Evolutionary conservation across 352 stramenopile genomes (phyloP).

Genomic region (Pythium brassicae): DNA sequence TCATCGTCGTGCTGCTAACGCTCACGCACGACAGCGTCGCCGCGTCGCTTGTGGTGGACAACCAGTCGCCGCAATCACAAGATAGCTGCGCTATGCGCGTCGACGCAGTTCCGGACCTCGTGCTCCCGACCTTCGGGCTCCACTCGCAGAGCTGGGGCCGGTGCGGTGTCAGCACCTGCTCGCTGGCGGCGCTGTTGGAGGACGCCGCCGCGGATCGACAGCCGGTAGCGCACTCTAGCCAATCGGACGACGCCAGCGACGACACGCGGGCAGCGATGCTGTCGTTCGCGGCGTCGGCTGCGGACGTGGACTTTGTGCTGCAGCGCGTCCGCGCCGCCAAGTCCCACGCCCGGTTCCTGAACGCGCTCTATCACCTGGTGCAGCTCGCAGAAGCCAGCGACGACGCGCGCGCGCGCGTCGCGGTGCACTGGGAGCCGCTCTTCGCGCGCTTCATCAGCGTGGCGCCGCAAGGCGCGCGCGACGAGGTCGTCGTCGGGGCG

Average conservation of each 20-base stretch:
- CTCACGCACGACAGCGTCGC: constrained; percentile 44
- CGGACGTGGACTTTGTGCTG: constrained; percentile 24
- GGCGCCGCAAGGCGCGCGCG: constrained; percentile 36
- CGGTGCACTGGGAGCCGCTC: constrained; percentile 31
- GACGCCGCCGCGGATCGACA: not conserved
- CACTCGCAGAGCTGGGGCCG: constrained; percentile 31
- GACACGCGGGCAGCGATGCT: not conserved
- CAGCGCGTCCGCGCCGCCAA: constrained; percentile 30
- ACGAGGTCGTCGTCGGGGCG: constrained; percentile 49
- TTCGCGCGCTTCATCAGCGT: constrained; percentile 43
- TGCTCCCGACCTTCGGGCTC: constrained; percentile 31
- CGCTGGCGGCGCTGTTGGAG: constrained; percentile 12
- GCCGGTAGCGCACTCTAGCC: too few species aligned
- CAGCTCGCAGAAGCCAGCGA: constrained; percentile 25
- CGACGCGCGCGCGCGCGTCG: constrained; percentile 21
- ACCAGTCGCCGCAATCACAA: too few species aligned
- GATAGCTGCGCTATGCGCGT: not conserved
- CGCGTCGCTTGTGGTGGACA: not conserved
- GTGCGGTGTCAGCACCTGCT: constrained; percentile 24
- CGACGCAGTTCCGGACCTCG: constrained; percentile 10
- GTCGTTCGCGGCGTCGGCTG: not conserved
- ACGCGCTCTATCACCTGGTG: constrained; percentile 55
- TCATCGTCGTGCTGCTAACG: constrained; percentile 51
- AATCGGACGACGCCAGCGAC: not conserved
- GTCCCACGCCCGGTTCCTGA: constrained; percentile 60